These are phyloP conservation scores for Aristolochia californica DNA, from an alignment of 164 flowering plant species.

Conservation along the genomic window DNA sequence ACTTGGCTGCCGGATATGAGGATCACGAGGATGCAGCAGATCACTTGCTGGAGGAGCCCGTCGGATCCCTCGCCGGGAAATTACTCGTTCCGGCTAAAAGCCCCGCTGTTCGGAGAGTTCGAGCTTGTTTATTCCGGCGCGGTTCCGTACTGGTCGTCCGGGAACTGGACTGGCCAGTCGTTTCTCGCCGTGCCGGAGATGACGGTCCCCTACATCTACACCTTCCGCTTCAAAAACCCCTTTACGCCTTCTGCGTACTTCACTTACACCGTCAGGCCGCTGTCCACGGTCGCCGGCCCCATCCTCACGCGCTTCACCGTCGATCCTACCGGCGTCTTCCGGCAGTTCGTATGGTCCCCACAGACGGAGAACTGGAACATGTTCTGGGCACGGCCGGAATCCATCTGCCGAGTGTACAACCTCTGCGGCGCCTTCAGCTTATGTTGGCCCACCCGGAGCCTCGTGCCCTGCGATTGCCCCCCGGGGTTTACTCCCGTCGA, in stretches of 20 bases:
- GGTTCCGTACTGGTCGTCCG: conserved; percentile 56
- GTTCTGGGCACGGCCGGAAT: conserved; percentile 74
- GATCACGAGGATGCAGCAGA: conserved; percentile 19
- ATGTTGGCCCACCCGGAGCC: conserved; percentile 20
- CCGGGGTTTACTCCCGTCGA: conserved; percentile 42
- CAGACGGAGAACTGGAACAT: conserved; percentile 60
- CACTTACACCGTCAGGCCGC: conserved; percentile 43
- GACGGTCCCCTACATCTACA: conserved; percentile 56
- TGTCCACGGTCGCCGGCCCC: conserved; percentile 9
- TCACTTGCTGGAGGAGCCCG: conserved; percentile 50
- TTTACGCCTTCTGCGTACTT: conserved; percentile 48
- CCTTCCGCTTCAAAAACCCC: conserved; percentile 41
- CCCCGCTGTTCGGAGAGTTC: conserved; percentile 48
- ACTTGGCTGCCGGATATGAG: conserved; percentile 89
- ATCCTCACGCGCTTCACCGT: conserved; percentile 48
- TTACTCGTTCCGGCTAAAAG: conserved; percentile 44
- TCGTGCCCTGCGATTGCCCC: conserved; percentile 44
- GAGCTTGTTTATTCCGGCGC: conserved; percentile 38
- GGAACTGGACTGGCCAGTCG: conserved; percentile 55
- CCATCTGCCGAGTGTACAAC: conserved; percentile 39
- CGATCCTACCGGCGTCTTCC: conserved; percentile 36
- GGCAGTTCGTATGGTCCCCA: conserved; percentile 62
- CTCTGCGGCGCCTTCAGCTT: conserved; percentile 61
- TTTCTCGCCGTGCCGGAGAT: conserved; percentile 64
- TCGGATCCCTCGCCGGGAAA: conserved; percentile 60